Evolutionary conservation across 2,329 filamentous ascomycete genomes (phyloP), one percentile per base, ranked within the genome.

Genomic region (Aspergillus sp.): DNA sequence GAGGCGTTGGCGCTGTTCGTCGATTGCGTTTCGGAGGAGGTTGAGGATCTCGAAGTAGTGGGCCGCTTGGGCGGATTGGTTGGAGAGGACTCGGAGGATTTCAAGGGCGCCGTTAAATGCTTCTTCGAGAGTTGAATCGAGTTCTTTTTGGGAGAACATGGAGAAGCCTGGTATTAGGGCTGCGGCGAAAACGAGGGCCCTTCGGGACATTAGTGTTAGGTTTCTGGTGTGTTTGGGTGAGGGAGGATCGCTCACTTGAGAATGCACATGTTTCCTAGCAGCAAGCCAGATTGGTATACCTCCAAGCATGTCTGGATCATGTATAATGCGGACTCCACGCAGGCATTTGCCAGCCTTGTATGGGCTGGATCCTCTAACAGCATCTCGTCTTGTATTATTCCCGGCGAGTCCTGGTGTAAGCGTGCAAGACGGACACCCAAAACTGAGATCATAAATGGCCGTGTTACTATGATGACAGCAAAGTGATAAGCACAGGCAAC

Each of bases 401-500:
- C 60, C 17, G 65, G 69, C 15, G 70, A 68, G 2, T 46, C 64
- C 39, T 51, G 66, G n/a, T 68, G 64, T 0, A 66, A 33, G 55
- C 66, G 50, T 50, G 71, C 51, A 44, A 75, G 46, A 47, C 74
- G 74, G 47, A 77, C 65, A 4, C 79, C 79, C 1, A 85, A 68
- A 3, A 77, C 74, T 6, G 69, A 81, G 23, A 85, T 81, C 8
- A 87, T 67, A 27, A 86, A 81, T 0, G 83, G 84, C 1, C 84
- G 74, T 0, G 83, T 85, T 3, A 82, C 81, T 0, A 86, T 66
- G 19, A 84, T 85, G 0, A 86, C 81, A 0, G 82, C 81, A 55
- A 85, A 84, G 61, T 86, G 85, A 62, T 86, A 86, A 0, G 81
- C 71, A 56, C 83, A 85, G 0, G 82, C 81, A 6, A 86, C 77